Conservation (phyloP, 1,284 basidiomycete genomes). For the Vanrija sp. region DNA sequence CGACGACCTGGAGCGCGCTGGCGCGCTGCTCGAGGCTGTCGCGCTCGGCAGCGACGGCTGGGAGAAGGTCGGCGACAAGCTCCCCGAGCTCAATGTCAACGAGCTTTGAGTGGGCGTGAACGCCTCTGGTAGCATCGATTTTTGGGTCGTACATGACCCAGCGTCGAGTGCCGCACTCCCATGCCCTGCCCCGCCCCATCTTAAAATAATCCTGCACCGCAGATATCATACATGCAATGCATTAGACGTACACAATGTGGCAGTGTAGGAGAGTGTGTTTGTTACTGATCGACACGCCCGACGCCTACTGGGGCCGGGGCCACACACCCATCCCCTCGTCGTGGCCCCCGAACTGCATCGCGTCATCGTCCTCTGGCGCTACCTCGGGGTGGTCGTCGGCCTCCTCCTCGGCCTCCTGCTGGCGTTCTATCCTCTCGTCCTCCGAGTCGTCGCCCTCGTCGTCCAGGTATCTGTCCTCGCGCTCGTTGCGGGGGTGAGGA, state of each 20-base stretch:
- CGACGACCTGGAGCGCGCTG: slow-evolving; percentile 82
- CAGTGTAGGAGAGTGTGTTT: not conserved
- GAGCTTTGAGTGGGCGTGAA: slow-evolving; percentile 19
- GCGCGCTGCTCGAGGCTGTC: slow-evolving; percentile 60
- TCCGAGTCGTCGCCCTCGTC: slow-evolving; percentile 36
- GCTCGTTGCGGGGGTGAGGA: slow-evolving; percentile 44
- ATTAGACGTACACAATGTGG: not conserved
- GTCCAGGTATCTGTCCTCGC: slow-evolving; percentile 34
- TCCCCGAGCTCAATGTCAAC: slow-evolving; percentile 39
- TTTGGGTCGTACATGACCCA: not conserved
- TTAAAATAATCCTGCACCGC: not conserved
- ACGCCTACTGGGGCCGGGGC: slow-evolving; percentile 4
- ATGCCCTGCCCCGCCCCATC: not conserved
- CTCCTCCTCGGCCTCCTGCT: slow-evolving; percentile 50
- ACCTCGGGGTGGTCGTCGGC: slow-evolving; percentile 47
- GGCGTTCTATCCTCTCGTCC: slow-evolving; percentile 53
- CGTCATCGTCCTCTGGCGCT: slow-evolving; percentile 20
- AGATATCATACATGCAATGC: slow-evolving; percentile 1
- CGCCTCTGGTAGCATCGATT: not conserved
- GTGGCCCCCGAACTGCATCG: slow-evolving; percentile 10
- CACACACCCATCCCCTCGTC: slow-evolving; percentile 1
- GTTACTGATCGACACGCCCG: too few species aligned
- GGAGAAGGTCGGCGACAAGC: slow-evolving; percentile 39
- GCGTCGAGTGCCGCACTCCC: too few species aligned
- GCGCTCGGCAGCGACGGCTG: slow-evolving; percentile 60